phyloP scores from a whole-genome alignment of 2,329 filamentous ascomycete species.

The Aspergillus tubingensis region DNA sequence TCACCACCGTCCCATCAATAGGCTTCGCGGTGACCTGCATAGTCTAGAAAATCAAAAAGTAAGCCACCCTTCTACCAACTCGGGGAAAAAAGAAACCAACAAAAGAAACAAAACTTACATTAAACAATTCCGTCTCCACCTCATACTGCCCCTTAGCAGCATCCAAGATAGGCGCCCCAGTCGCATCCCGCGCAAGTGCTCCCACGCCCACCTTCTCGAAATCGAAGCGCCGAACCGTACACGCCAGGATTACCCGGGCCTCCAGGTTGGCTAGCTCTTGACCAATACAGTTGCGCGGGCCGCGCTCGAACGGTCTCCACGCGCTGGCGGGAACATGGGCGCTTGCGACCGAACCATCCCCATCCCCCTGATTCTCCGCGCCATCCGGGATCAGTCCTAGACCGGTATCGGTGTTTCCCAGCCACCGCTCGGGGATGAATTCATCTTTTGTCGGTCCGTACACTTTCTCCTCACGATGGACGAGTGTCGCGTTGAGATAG shows the following conservation, averaged over 20 bases:
- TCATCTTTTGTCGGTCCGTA: constrained; percentile 19
- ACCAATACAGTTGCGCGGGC: constrained; percentile 53
- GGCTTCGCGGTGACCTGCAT: constrained; percentile 18
- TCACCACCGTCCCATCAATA: constrained; percentile 10
- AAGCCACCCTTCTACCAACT: not conserved
- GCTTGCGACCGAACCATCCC: constrained; percentile 10
- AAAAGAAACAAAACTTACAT: constrained; percentile 10
- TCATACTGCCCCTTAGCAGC: constrained; percentile 11
- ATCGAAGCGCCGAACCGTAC: constrained; percentile 18
- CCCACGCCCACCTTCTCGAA: constrained; percentile 23
- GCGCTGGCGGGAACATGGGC: constrained; percentile 40
- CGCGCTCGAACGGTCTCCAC: constrained; percentile 53
- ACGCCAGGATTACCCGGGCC: constrained; percentile 21
- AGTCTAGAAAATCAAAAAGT: constrained; percentile 1
- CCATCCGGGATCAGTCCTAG: not conserved
- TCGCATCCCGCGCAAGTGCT: not conserved
- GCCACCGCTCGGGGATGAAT: constrained; percentile 43
- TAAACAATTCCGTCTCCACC: constrained; percentile 13
- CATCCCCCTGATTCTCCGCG: not conserved
- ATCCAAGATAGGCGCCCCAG: constrained; percentile 1
- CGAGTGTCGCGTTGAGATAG: constrained; percentile 16
- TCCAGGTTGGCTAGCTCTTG: constrained; percentile 53
- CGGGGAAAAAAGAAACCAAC: no score
- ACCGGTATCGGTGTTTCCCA: constrained; percentile 26
- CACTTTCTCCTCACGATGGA: constrained; percentile 23